phyloP scores from a whole-genome alignment of 371 early-diverging fungal genomes.

The Mortierella sp. region DNA sequence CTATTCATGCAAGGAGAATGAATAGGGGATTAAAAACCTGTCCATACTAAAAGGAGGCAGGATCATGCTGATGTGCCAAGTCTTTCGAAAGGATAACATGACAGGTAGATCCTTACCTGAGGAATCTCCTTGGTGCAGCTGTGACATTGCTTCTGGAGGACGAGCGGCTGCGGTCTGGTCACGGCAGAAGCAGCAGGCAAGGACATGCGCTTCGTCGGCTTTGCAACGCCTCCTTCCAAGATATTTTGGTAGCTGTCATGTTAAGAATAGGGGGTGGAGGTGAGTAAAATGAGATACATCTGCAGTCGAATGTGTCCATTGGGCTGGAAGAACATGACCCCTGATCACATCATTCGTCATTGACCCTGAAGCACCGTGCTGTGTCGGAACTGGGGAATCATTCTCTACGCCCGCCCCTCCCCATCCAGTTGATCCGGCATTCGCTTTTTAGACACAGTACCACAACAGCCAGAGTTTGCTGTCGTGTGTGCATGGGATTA shows the following conservation, averaged over 20 bases:
- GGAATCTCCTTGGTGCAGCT: slow-evolving; percentile 49
- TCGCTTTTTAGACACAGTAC: too few relatives aligned
- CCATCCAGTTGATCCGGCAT: too few relatives aligned
- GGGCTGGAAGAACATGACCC: too few relatives aligned
- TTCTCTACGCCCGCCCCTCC: too few relatives aligned
- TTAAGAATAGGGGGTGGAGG: slow-evolving; percentile 1
- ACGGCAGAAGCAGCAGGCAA: slow-evolving; percentile 30
- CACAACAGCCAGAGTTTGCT: too few relatives aligned
- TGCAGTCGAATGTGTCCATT: background rate
- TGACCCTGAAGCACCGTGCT: too few relatives aligned
- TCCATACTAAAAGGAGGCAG: too few relatives aligned
- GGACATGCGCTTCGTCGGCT: slow-evolving; percentile 45
- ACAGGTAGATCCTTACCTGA: slow-evolving; percentile 10
- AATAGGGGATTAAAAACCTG: too few relatives aligned
- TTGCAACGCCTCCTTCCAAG: slow-evolving; percentile 42
- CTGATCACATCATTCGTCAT: too few relatives aligned
- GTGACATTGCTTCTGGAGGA: slow-evolving; percentile 47
- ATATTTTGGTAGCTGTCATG: slow-evolving; percentile 49
- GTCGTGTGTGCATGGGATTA: too few relatives aligned
- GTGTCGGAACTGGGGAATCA: too few relatives aligned
- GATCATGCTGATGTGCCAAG: background rate
- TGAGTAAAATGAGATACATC: background rate
- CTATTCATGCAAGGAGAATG: slow-evolving; percentile 25
- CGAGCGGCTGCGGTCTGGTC: slow-evolving; percentile 35
- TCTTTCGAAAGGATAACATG: background rate